Conservation (phyloP, 352 stramenopile genomes). For the Globisporangium nunn region DNA sequence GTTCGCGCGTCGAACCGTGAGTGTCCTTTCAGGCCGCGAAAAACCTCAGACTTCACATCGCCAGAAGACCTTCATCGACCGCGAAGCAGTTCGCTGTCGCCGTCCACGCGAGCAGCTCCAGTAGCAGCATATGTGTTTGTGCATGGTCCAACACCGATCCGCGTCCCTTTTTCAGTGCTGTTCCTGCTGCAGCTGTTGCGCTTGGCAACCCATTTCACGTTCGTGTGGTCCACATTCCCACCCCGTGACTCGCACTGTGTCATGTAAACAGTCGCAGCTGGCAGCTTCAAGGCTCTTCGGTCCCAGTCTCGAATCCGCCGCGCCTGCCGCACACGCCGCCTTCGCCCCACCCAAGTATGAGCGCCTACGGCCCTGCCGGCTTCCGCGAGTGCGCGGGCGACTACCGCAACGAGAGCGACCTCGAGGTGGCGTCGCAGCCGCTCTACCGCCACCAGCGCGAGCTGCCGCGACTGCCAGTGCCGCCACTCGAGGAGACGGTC, state of each 20-base stretch:
- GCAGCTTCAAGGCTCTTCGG: not conserved
- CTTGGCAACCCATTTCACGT: too few species aligned
- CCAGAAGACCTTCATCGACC: not conserved
- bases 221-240: too few species aligned
- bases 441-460: conserved; percentile 80
- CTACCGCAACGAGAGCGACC: conserved; percentile 71
- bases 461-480: conserved; percentile 89
- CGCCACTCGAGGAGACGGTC: conserved; percentile 85
- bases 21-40: not conserved
- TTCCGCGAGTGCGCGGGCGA: conserved; percentile 95
- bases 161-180: too few species aligned
- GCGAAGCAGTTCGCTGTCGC: not conserved
- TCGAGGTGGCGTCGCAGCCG: conserved; percentile 39
- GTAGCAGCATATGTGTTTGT: too few species aligned
- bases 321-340: not conserved
- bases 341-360: not conserved
- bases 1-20: not conserved
- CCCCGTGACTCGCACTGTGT: too few species aligned
- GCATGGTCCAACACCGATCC: too few species aligned
- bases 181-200: too few species aligned
- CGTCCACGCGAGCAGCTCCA: not conserved
- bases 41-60: not conserved
- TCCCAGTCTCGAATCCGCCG: not conserved
- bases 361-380: conserved; percentile 50
- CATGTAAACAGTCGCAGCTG: too few species aligned